Conservation (phyloP, 169 alveolate genomes). For the Plasmodium cynomolgi region DNA sequence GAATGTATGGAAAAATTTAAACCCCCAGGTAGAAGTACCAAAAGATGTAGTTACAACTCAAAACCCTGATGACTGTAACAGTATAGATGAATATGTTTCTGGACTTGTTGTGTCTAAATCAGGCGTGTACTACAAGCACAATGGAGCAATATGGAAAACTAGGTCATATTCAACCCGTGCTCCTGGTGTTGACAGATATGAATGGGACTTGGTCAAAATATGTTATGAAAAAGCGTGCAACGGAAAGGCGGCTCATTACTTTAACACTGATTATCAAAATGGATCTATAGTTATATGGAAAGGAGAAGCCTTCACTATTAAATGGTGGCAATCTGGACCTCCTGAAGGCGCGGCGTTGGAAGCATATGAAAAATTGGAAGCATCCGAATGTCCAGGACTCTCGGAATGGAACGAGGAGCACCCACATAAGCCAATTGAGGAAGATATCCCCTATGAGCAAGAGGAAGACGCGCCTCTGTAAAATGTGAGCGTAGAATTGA, state of each 20-base stretch:
- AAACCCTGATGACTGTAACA: constrained; percentile 50
- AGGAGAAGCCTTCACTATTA: constrained; percentile 33
- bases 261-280: constrained; percentile 35
- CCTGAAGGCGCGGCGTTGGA: constrained; percentile 44
- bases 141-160: constrained; percentile 55
- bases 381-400: constrained; percentile 36
- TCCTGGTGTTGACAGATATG: constrained; percentile 65
- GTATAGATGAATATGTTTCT: constrained; percentile 34
- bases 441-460: constrained; percentile 23
- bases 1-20: constrained; percentile 42
- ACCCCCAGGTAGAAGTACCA: constrained; percentile 25
- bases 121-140: constrained; percentile 36
- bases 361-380: constrained; percentile 27
- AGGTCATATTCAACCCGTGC: constrained; percentile 46
- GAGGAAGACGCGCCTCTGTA: constrained; percentile 3
- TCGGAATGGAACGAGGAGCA: constrained; percentile 40
- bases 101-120: constrained; percentile 28
- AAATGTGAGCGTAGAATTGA: neutral
- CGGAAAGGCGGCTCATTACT: constrained; percentile 41
- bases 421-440: constrained; percentile 54
- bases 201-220: constrained; percentile 52
- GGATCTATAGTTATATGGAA: constrained; percentile 44
- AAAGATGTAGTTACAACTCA: constrained; percentile 18
- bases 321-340: constrained; percentile 63
- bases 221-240: constrained; percentile 48